These are phyloP conservation scores for Irpex rosettiformis DNA, from an alignment of 1,284 basidiomycete genomes.

Conservation along the genomic window DNA sequence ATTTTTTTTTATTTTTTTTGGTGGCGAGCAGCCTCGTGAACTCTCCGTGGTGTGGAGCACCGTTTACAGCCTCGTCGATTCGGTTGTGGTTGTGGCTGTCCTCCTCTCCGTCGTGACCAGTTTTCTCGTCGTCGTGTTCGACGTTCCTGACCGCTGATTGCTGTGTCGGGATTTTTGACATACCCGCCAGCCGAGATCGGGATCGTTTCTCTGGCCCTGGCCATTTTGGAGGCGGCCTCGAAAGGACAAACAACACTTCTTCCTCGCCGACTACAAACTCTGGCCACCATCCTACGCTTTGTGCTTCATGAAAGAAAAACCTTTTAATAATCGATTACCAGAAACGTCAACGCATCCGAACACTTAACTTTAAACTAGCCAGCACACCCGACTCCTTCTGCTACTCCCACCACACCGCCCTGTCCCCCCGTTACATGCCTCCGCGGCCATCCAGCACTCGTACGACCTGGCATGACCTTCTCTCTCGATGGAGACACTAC, in stretches of 20 bases:
- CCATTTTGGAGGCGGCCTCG: not conserved
- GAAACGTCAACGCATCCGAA: not conserved
- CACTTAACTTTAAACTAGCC: not conserved
- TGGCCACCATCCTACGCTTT: not conserved
- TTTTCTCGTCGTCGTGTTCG: not conserved
- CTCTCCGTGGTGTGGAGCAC: not conserved
- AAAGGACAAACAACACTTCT: not conserved
- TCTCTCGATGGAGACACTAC: slow-evolving; percentile 15
- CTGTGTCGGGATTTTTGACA: not conserved
- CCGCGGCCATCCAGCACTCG: not conserved
- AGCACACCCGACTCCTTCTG: not conserved
- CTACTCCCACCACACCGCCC: not conserved
- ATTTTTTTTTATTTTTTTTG: not conserved
- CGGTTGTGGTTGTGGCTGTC: not conserved
- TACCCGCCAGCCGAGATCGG: not conserved
- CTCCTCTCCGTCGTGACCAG: too few species aligned
- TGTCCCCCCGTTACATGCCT: not conserved
- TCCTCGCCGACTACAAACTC: not conserved
- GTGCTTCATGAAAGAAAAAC: not conserved
- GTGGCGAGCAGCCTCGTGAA: not conserved
- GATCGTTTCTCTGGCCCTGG: not conserved
- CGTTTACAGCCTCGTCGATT: not conserved
- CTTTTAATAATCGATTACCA: not conserved
- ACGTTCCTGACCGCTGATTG: not conserved
- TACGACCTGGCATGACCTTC: slow-evolving; percentile 4